These are phyloP conservation scores for Wickerhamomyces pijperi DNA, from an alignment of 805 yeast genomes.

Conservation along the genomic window DNA sequence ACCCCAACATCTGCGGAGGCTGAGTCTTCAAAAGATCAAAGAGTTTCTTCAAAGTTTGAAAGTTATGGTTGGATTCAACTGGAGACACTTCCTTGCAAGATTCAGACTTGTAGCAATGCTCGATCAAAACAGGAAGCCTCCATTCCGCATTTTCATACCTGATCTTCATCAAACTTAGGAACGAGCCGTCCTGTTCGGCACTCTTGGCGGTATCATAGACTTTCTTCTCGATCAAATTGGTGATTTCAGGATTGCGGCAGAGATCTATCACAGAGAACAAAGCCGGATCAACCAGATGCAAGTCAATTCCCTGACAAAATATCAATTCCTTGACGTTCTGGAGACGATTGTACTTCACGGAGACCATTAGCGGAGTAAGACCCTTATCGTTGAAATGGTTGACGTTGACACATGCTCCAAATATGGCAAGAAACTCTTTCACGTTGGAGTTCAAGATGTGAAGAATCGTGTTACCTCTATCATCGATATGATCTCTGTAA, in stretches of 20 bases:
- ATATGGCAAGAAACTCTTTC: too few species aligned
- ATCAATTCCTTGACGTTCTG: conserved; percentile 46
- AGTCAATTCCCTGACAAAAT: conserved; percentile 35
- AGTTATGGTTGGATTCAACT: too few species aligned
- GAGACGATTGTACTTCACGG: conserved; percentile 55
- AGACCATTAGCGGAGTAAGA: conserved; percentile 62
- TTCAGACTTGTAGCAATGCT: too few species aligned
- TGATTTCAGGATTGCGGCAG: conserved; percentile 27
- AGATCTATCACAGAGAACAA: conserved; percentile 33
- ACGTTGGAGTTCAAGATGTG: conserved; percentile 56
- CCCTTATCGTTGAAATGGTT: conserved; percentile 50
- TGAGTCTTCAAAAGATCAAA: conserved; percentile 25
- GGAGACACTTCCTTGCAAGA: too few species aligned
- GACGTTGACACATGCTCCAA: conserved; percentile 29
- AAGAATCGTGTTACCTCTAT: conserved; percentile 61
- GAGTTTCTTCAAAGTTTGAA: conserved; percentile 20
- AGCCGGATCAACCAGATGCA: conserved; percentile 21
- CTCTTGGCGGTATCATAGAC: conserved; percentile 10
- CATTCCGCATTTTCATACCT: conserved; percentile 21
- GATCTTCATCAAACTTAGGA: conserved; percentile 24
- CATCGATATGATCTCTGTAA: conserved; percentile 58
- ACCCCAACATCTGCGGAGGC: conserved; percentile 24
- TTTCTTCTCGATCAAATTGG: conserved; percentile 22
- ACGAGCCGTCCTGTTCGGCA: conserved; percentile 14
- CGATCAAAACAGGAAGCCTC: conserved; percentile 10